Conservation (phyloP, 2,329 filamentous ascomycete genomes). For the Cladophialophora chaetospira region DNA sequence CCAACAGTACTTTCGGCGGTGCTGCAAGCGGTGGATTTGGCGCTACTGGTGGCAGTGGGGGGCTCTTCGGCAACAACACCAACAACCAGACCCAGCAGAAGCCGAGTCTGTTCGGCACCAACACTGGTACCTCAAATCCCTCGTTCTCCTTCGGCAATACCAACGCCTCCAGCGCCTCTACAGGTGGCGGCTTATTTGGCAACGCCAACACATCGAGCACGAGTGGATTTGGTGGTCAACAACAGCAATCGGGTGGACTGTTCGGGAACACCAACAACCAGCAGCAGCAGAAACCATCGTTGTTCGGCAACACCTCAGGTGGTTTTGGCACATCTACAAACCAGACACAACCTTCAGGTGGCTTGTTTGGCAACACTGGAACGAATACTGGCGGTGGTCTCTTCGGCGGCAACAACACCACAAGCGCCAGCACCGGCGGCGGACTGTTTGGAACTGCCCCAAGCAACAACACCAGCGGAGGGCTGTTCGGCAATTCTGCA, state of each 20-base stretch:
- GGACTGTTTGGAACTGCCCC: conserved; percentile 49
- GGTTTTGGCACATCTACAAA: conserved; percentile 42
- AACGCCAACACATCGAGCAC: conserved; percentile 32
- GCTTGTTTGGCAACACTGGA: conserved; percentile 46
- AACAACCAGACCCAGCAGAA: conserved; percentile 46
- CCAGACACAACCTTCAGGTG: conserved; percentile 47
- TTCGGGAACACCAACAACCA: conserved; percentile 43
- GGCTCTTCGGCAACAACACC: conserved; percentile 45
- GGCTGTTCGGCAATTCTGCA: conserved; percentile 51
- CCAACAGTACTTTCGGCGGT: conserved; percentile 39
- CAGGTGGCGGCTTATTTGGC: conserved; percentile 26
- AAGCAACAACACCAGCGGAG: conserved; percentile 36
- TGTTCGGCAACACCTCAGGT: conserved; percentile 38
- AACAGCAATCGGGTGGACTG: conserved; percentile 42
- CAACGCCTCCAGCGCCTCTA: conserved; percentile 37
- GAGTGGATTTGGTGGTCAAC: conserved; percentile 32
- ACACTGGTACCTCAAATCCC: conserved; percentile 28
- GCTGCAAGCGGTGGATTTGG: conserved; percentile 47
- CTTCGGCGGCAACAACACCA: conserved; percentile 52
- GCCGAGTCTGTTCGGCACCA: conserved; percentile 48
- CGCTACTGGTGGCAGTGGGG: conserved; percentile 37
- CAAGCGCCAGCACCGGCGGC: conserved; percentile 50
- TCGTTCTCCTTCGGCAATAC: conserved; percentile 37
- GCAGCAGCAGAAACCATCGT: conserved; percentile 24
- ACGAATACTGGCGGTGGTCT: conserved; percentile 40